These are phyloP conservation scores for Yamadazyma sp. DNA, from an alignment of 805 yeast genomes.

Conservation along the genomic window DNA sequence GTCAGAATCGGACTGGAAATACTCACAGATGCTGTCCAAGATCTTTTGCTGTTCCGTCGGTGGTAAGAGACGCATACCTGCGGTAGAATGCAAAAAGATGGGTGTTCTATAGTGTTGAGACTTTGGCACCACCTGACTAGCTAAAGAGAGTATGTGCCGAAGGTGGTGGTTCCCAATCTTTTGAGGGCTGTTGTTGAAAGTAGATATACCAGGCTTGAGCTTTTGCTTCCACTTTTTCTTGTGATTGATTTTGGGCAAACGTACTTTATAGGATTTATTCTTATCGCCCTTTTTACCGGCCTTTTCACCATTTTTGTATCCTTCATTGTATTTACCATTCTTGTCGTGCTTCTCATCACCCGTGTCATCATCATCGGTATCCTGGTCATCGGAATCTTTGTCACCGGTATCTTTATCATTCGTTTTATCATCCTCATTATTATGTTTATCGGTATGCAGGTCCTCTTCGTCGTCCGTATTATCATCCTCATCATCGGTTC, in stretches of 20 bases:
- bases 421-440: not conserved
- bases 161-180: slow-evolving; percentile 54
- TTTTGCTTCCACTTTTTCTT: slow-evolving; percentile 49
- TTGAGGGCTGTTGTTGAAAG: slow-evolving; percentile 47
- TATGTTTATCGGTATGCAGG: not conserved
- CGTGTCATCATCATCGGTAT: slow-evolving; percentile 5
- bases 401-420: slow-evolving; percentile 4
- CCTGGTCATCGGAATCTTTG: slow-evolving; percentile 7
- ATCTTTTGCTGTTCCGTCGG: slow-evolving; percentile 51
- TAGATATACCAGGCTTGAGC: slow-evolving; percentile 58
- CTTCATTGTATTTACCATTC: slow-evolving; percentile 31
- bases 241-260: slow-evolving; percentile 32
- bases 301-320: slow-evolving; percentile 41
- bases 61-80: slow-evolving; percentile 60
- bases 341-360: slow-evolving; percentile 13
- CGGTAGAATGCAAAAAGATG: slow-evolving; percentile 66
- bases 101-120: slow-evolving; percentile 66
- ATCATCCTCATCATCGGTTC: slow-evolving; percentile 8
- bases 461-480: slow-evolving; percentile 4
- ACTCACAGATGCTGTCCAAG: slow-evolving; percentile 49
- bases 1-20: slow-evolving; percentile 45
- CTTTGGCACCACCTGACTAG: slow-evolving; percentile 54
- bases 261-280: slow-evolving; percentile 1
- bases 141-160: slow-evolving; percentile 46
- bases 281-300: slow-evolving; percentile 28